These are phyloP conservation scores for Pelagophyceae sp. DNA, from an alignment of 352 stramenopile species.

Conservation along the genomic window DNA sequence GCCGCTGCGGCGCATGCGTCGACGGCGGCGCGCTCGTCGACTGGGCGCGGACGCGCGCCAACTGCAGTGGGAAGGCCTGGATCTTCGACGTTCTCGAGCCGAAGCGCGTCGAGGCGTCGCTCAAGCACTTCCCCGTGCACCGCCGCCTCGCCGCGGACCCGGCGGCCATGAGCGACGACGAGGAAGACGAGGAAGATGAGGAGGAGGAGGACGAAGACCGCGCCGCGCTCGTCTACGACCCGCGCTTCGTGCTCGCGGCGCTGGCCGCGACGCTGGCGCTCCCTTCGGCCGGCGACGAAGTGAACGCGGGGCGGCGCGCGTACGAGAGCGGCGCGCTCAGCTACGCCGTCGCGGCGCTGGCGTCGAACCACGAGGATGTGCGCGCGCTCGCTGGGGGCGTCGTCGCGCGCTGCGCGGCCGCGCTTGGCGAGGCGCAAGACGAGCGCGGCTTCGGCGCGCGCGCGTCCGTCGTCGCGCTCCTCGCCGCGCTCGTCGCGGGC, in stretches of 20 bases:
- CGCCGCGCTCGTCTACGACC: background rate
- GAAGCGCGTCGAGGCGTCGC: background rate
- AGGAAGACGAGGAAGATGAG: background rate
- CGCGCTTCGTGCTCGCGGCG: background rate
- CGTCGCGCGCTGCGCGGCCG: background rate
- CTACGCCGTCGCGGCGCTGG: background rate
- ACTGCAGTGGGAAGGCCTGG: background rate
- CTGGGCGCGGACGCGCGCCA: background rate
- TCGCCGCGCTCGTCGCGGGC: background rate
- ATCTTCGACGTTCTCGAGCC: background rate
- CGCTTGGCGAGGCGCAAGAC: background rate
- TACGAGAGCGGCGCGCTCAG: background rate
- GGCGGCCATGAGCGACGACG: background rate
- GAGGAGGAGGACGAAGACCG: background rate
- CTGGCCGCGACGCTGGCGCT: background rate
- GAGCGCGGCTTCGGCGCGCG: background rate
- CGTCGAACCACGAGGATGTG: background rate
- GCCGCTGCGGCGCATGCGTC: background rate
- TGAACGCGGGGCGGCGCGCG: background rate
- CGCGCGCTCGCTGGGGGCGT: background rate
- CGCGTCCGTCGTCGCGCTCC: background rate
- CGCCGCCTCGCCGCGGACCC: background rate
- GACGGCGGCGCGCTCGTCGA: background rate
- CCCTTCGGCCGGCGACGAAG: background rate
- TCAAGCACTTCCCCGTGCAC: background rate